Percentiles rank a stretch among this genome's conserved stretches.
These are phyloP conservation scores for Gynandropsis gynandra DNA, from an alignment of 345 rosid species.

Conservation along the genomic window DNA sequence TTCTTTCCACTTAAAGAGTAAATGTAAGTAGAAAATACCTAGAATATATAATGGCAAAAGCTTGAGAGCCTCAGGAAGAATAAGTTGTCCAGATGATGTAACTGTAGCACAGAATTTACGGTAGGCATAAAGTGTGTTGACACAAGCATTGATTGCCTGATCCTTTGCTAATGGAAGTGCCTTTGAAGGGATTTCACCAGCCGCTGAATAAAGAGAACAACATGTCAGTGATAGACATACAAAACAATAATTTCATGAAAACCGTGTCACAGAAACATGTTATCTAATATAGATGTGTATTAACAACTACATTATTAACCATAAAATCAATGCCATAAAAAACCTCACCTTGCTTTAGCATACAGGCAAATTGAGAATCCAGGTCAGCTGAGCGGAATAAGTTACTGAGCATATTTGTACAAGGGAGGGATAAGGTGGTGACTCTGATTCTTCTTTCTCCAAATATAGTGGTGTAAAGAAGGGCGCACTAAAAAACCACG, in stretches of 20 bases:
- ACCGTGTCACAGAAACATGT: background rate
- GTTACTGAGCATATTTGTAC: constrained; percentile 83
- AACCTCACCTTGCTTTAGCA: constrained; percentile 80
- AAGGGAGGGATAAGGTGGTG: constrained; percentile 77
- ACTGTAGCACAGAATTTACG: constrained; percentile 97
- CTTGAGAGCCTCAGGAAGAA: constrained; percentile 97
- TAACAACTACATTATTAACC: constrained; percentile 9
- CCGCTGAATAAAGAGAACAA: constrained; percentile 38
- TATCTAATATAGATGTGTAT: constrained; percentile 3
- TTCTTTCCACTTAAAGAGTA: background rate
- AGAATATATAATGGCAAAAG: constrained; percentile 87
- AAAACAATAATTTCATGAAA: background rate
- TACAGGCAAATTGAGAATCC: constrained; percentile 89
- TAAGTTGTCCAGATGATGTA: constrained; percentile 88
- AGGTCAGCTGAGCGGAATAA: constrained; percentile 91
- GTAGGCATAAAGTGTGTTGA: constrained; percentile 68
- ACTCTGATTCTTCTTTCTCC: constrained; percentile 98
- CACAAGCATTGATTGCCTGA: constrained; percentile 61
- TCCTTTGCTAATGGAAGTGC: constrained; percentile 61
- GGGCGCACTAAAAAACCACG: constrained; percentile 68
- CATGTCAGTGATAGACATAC: background rate
- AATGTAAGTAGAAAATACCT: constrained; percentile 41
- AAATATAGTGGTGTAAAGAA: constrained; percentile 80
- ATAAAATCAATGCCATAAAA: constrained; percentile 4
- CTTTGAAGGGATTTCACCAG: constrained; percentile 61